Evolutionary conservation across 176 grass and related monocot genomes (phyloP), one percentile per base, ranked within the genome.

Genomic region (Triticum dicoccoides): DNA sequence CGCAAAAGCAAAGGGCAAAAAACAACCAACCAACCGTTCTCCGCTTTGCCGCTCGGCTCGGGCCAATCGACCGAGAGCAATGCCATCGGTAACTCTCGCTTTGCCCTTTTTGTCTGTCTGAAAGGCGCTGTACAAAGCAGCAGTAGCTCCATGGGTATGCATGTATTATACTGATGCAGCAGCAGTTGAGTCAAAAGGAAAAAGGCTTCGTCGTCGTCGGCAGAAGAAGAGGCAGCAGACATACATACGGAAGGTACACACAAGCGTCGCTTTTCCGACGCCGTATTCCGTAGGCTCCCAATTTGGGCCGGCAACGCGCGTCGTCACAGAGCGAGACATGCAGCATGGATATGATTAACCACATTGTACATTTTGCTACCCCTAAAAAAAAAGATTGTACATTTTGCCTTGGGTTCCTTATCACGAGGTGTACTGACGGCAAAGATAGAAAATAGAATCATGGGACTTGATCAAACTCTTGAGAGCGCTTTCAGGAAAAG

Each of bases 161-260:
- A 49, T 49, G 45, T 14, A 14, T 49, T 25, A 25, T 25, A 25
- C 25, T 25, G 2, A 66, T 39, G 34, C 9, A 39, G 44, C 3
- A 8, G 18, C 45, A 30, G 2, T 37, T 8, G 47, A 3, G 86
- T 64, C 33, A 38, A 70, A 77, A 82, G 37, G 24, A 1, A 39
- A 54, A 73, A 78, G 15, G 8, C 11, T 23, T 52, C 1, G 41
- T 32, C 1, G 41, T 32, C 49, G 39, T 58, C 58, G 63, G 82
- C 76, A 11, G 61, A 54, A 3, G 54, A 58, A 58, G 0, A 15
- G 17, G 52, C 76, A 30, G 76, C 76, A 0, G 78, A 78, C 35
- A 85, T 86, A 78, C 35, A 85, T 86, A 38, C 49, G 62, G 34
- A 82, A 76, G 61, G 69, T 38, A n/a, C n/a, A n/a, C n/a, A n/a